Evolutionary conservation across 768 basidiomycete species (phyloP).

Genomic region (Kwoniella newhampshirensis): DNA sequence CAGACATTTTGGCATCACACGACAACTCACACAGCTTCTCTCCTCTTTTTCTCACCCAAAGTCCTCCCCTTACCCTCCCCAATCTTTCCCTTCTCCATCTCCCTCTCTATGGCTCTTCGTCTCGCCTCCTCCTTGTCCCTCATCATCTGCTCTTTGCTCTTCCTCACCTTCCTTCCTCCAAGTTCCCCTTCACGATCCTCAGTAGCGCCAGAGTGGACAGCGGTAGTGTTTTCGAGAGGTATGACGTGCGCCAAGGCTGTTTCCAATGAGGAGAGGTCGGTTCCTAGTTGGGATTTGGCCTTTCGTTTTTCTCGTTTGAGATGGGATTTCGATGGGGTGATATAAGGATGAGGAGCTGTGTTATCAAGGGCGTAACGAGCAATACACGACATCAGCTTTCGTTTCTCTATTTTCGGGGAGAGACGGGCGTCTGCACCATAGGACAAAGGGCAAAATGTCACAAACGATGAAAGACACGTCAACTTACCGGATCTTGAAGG

Average conservation of each 20-base stretch:
- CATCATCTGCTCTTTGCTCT: constrained; percentile 12
- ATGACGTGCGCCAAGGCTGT: constrained; percentile 21
- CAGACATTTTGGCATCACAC: background rate
- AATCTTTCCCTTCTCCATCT: constrained; percentile 31
- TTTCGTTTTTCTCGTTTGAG: constrained; percentile 44
- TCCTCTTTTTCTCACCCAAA: constrained; percentile 44
- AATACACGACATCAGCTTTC: background rate
- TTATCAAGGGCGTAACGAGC: background rate
- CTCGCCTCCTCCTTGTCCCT: constrained; percentile 13
- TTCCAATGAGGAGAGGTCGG: constrained; percentile 26
- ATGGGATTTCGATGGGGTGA: constrained; percentile 35
- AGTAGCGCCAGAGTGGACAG: constrained; percentile 13
- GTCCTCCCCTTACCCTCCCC: constrained; percentile 47
- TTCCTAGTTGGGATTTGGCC: constrained; percentile 34
- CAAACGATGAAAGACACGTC: background rate
- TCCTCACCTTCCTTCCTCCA: background rate
- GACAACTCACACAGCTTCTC: constrained; percentile 46
- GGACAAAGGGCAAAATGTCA: background rate
- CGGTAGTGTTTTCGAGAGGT: constrained; percentile 12
- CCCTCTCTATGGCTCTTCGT: constrained; percentile 14
- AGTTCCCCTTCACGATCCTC: constrained; percentile 6
- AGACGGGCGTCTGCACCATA: too few relatives aligned
- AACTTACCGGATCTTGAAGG: too few relatives aligned
- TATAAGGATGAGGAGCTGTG: constrained; percentile 39
- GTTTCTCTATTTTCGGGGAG: background rate